A percentile compares a stretch with the other conserved stretches of the same genome.
Conservation (phyloP, 2,329 filamentous ascomycete species). For the Trichophyton simii region DNA sequence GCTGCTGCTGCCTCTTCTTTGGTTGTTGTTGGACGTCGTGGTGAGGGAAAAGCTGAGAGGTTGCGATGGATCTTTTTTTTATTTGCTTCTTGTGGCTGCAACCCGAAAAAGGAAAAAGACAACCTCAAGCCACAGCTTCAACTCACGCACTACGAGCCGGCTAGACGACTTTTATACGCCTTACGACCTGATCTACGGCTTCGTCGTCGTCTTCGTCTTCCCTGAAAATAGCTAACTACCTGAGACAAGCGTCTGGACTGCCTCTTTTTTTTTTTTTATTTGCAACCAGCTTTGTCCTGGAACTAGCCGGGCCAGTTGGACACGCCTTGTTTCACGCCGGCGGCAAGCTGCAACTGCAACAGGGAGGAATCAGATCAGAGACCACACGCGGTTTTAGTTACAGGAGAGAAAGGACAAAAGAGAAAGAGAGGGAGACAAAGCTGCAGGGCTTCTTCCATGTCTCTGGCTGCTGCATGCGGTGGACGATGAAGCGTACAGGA, state of each 20-base stretch:
- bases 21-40: background rate
- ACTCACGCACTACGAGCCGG: background rate
- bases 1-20: background rate
- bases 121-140: background rate
- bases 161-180: too few relatives aligned
- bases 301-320: background rate
- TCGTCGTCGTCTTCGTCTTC: background rate
- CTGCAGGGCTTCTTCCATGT: background rate
- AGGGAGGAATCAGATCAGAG: background rate
- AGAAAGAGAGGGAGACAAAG: background rate
- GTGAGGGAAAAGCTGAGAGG: background rate
- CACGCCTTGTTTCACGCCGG: background rate
- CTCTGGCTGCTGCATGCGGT: background rate
- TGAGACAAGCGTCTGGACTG: background rate
- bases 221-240: background rate
- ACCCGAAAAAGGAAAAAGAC: background rate
- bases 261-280: background rate
- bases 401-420: background rate
- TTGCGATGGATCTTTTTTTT: background rate
- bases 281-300: background rate
- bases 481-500: slow-evolving; percentile 15
- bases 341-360: background rate
- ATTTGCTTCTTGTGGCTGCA: background rate
- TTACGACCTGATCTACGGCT: too few relatives aligned
- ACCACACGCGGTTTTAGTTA: background rate